Percentiles rank a stretch among this genome's conserved stretches.
These are phyloP conservation scores for Phyllostachys edulis DNA, from an alignment of 176 grass and related monocot species.

Conservation along the genomic window DNA sequence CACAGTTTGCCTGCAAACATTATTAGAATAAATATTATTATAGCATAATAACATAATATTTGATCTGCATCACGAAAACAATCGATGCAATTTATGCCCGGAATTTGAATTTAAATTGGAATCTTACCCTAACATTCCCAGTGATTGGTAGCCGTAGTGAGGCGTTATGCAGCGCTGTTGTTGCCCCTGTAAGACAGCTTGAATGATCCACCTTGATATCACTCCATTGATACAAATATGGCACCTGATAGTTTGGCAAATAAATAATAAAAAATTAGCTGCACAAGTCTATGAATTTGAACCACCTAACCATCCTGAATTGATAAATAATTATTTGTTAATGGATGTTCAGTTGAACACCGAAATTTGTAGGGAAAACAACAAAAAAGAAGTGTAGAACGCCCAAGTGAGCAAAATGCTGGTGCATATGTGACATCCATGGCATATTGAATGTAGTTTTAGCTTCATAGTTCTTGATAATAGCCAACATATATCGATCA, in stretches of 20 bases:
- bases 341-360: neutral
- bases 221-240: conserved; percentile 59
- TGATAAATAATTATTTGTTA: neutral
- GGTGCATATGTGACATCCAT: neutral
- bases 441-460: neutral
- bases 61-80: neutral
- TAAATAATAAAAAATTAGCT: neutral
- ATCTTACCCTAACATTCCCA: conserved; percentile 56
- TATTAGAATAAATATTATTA: conserved; percentile 5
- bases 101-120: neutral
- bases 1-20: conserved; percentile 50
- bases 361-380: neutral
- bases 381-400: neutral
- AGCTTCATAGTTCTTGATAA: neutral
- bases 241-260: conserved; percentile 44
- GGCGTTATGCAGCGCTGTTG: conserved; percentile 62
- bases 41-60: neutral
- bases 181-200: conserved; percentile 55
- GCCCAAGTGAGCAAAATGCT: neutral
- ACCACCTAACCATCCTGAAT: neutral
- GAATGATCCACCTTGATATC: conserved; percentile 50
- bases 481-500: neutral
- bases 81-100: neutral
- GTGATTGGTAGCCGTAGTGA: conserved; percentile 60
- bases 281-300: neutral